These are phyloP conservation scores for Lolium perenne DNA, from an alignment of 176 grass and related monocot species.

Conservation along the genomic window DNA sequence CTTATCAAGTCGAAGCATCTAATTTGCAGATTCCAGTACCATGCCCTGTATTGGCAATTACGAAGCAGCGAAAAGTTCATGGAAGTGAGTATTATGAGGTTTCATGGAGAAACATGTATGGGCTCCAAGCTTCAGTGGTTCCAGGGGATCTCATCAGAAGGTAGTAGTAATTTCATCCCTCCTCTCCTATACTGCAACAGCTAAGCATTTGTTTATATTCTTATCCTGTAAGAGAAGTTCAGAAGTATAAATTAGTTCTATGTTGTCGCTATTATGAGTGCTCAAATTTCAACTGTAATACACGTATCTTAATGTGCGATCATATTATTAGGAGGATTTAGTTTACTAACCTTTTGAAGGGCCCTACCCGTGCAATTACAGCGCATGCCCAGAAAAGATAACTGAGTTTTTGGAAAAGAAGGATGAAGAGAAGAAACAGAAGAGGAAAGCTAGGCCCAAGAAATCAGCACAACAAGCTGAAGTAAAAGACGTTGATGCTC, in stretches of 20 bases:
- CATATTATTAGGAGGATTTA: not conserved
- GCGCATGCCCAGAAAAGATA: constrained; percentile 90
- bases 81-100: constrained; percentile 86
- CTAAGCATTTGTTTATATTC: not conserved
- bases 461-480: constrained; percentile 56
- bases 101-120: constrained; percentile 71
- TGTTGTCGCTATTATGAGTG: not conserved
- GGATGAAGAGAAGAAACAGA: constrained; percentile 69
- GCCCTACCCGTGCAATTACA: constrained; percentile 46
- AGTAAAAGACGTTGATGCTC: constrained; percentile 60
- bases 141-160: constrained; percentile 77
- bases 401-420: constrained; percentile 78
- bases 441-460: constrained; percentile 64
- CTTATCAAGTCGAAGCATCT: constrained; percentile 44
- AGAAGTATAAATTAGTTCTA: not conserved
- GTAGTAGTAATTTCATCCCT: constrained; percentile 28
- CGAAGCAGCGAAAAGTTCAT: constrained; percentile 80
- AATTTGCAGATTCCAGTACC: constrained; percentile 74
- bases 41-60: constrained; percentile 71
- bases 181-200: not conserved
- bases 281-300: not conserved
- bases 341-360: constrained; percentile 21
- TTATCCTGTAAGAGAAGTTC: not conserved
- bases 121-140: constrained; percentile 66
- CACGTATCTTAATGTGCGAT: not conserved